Base-by-base conservation (phyloP, 2,329 filamentous ascomycete genomes). In the Alternaria brassicicola region DNA sequence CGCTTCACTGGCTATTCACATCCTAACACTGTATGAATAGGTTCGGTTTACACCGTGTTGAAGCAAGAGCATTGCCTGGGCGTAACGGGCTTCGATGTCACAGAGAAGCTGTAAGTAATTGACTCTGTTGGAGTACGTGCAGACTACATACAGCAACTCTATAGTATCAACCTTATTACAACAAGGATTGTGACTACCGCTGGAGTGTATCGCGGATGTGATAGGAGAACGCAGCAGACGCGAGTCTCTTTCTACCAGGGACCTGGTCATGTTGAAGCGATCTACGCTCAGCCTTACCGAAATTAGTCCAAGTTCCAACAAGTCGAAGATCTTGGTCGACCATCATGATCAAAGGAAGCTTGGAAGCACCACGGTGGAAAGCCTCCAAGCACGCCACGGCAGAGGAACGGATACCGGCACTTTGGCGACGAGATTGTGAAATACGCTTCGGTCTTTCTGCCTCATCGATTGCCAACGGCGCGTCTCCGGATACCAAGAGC, bases 361-460 rank as follows among this genome's bases (percentile, higher is more conserved):
- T 59, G 54, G 53, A 41, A 50, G 13, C 7, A 26, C 28, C 25
- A 47, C 17, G 17, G 17, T 15, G 21, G 30, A 26, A 21, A 50
- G 30, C 17, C 23, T 47, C 49, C 55, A 57, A 57, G 55, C 17
- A 41, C 13, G 54, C 54, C 54, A 57, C 13, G 58, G 21, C 54
- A 55, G 55, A 28, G 46, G 41, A 58, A 58, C 50, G 58, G 54
- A 23, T 58, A 57, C 30, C 54, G 57, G 57, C 54, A 60, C 35
- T 47, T 47, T 13, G 17, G 19, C 33, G 17, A 43, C 39, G 41
- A 26, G 17, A 41, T 49, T 28, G 17, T 39, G 21, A 23, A 38
- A 41, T 17, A 13, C 19, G 28, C 48, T 46, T 48, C 38, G 42
- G 26, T 33, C 15, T 26, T 41, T 35, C 35, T 39, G 33, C 48